Evolutionary conservation across 768 basidiomycete species (phyloP), one percentile per base, ranked within the genome.

Genomic region (Tulasnella sp.): DNA sequence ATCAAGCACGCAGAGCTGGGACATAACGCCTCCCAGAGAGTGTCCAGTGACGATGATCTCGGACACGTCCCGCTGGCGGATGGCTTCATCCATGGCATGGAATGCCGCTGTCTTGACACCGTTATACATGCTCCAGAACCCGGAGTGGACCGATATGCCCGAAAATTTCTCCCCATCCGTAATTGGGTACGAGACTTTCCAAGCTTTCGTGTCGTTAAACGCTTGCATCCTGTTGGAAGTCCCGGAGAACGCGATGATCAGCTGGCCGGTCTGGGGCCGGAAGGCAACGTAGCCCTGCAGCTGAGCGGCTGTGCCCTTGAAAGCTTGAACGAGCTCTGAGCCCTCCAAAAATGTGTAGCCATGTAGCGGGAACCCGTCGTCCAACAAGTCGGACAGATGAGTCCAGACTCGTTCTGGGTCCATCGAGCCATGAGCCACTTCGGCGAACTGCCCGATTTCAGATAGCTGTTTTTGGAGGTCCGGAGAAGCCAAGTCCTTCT

Each of bases 21-120:
- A 84, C n/a, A 90, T 81, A 29, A 86, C 86, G 29, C 85, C 88
- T 57, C 90, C 89, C 87, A 90, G 87, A 76, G 88, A 89, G 81
- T 91, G 89, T 1, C 89, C 90, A 0, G 88, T 88, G 40, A 90
- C 79, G 18, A 89, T 85, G 23, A 90, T 75, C 80, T 89, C 88
- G 26, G 78, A 73, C 3, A 83, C 73, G 44, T 73, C 77, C 16
- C 55, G 39, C n/a, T 57, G 37, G 15, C 32, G 40, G 32, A 78
- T 48, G 44, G 74, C 72, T 44, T 78, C 57, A 5, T 73, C 35
- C 51, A 74, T 32, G 29, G 70, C 77, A 44, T 74, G 74, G 16
- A 78, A 46, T 10, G 72, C 77, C 46, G 40, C 72, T 9, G 44
- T 7, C 32, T 71, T n/a, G 5, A 74, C 77, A 2, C 77, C 77